Evolutionary conservation across 1,284 basidiomycete species (phyloP).

Genomic region (Peniophora sp.): DNA sequence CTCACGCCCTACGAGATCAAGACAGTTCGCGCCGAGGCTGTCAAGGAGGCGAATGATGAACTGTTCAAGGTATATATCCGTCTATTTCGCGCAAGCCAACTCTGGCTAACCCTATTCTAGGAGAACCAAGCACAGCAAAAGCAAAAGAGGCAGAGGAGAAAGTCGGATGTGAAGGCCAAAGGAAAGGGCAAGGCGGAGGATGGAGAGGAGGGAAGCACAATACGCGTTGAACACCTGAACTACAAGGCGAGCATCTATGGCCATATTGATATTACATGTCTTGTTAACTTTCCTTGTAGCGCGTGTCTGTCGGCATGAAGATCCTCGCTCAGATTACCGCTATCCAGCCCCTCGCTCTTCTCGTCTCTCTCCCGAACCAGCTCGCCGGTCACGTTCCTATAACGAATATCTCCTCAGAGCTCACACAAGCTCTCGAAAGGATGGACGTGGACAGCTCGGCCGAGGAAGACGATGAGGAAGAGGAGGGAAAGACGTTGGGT

Average conservation of each 20-base stretch:
- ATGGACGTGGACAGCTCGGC: slow-evolving; percentile 50
- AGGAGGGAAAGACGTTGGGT: slow-evolving; percentile 18
- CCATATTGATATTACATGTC: not conserved
- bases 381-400: slow-evolving; percentile 93
- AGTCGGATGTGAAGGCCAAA: slow-evolving; percentile 39
- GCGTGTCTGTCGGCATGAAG: slow-evolving; percentile 79
- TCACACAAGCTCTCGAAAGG: slow-evolving; percentile 66
- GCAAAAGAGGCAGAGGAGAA: slow-evolving; percentile 39
- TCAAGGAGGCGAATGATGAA: slow-evolving; percentile 78
- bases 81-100: slow-evolving; percentile 2
- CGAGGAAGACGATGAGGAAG: slow-evolving; percentile 29
- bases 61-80: slow-evolving; percentile 51
- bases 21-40: slow-evolving; percentile 76
- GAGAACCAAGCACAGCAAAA: slow-evolving; percentile 28
- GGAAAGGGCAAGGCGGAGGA: slow-evolving; percentile 19
- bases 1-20: slow-evolving; percentile 92
- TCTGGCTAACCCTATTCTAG: slow-evolving; percentile 5
- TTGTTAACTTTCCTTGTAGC: slow-evolving; percentile 33
- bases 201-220: slow-evolving; percentile 25
- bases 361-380: slow-evolving; percentile 93
- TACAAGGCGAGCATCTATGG: slow-evolving; percentile 66
- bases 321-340: slow-evolving; percentile 83
- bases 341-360: slow-evolving; percentile 83
- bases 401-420: slow-evolving; percentile 83
- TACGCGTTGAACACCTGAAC: slow-evolving; percentile 86